Evolutionary conservation across 192 early-diverging fungal species (phyloP).

Genomic region (Borealophlyctis nickersoniae): DNA sequence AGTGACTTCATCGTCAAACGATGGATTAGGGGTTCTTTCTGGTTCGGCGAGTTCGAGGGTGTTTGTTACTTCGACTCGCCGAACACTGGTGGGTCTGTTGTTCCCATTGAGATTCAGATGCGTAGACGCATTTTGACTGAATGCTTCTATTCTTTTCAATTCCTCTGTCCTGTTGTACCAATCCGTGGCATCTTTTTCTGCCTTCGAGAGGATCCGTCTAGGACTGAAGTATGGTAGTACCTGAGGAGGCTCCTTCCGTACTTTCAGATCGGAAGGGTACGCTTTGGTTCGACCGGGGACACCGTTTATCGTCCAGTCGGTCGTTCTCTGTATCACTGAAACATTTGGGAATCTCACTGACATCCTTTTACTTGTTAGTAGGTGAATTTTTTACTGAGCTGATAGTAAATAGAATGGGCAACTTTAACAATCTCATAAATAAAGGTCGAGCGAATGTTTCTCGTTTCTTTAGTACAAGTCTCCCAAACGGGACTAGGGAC

Average conservation of each 20-base stretch:
- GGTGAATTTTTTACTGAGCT: neutral
- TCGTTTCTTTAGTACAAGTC: neutral
- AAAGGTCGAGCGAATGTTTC: neutral
- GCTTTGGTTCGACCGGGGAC: too few species aligned
- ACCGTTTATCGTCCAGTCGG: too few species aligned
- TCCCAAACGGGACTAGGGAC: neutral
- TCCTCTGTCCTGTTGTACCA: neutral
- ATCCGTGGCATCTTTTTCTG: neutral
- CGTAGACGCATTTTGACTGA: neutral
- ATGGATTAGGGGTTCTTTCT: neutral
- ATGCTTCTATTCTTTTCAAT: neutral
- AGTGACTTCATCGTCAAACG: too few species aligned
- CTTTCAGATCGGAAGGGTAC: too few species aligned
- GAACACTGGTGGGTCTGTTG: neutral
- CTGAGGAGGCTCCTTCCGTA: too few species aligned
- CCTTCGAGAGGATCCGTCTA: neutral
- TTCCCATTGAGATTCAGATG: neutral
- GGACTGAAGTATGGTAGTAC: too few species aligned
- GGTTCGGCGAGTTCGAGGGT: neutral
- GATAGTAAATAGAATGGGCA: too few species aligned
- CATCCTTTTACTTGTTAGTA: neutral
- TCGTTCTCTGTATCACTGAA: too few species aligned
- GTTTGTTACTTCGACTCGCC: neutral
- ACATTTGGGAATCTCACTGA: too few species aligned
- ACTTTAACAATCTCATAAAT: neutral